Base-by-base conservation (phyloP, 2,329 filamentous ascomycete genomes). In the Venturia effusa region DNA sequence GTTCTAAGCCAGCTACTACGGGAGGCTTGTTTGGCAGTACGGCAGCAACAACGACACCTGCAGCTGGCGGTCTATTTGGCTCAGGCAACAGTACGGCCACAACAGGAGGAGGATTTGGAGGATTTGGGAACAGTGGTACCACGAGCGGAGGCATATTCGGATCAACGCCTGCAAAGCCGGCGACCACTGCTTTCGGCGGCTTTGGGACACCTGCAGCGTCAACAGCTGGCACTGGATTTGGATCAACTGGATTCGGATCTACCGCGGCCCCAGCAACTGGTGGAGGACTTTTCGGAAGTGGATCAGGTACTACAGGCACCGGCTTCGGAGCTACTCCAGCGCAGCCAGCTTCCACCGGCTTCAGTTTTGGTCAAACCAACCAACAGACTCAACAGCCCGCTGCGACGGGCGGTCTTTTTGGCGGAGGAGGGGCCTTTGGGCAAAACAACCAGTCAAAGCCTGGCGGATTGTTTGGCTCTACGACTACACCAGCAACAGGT, bases 381-480 rank as follows among this genome's bases (percentile, higher is more conserved):
- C 70, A 73, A 61, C 72, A 71, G 34, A 72, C 74, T 63, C 70
- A 71, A 61, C 74, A 80, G 66, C 77, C 78, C 15, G 69, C 72
- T 55, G 7, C 22, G 40, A 27, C 22, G 19, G 70, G 70, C 27
- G 70, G 72, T 17, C 67, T 75, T 3, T 75, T 76, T 40, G 74
- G 74, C 30, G 71, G 75, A 40, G 70, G 76, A 15, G 77, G 81
- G 1, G 73, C 85, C 3, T 86, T 86, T 64, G 83, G 83, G 70
- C 67, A 70, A 61, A 62, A 67, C 30, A 67, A 69, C 63, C 66
- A 70, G 65, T 62, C 64, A 55, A 66, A 67, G 71, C 32, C 67
- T 32, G 68, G 66, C 39, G 67, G 65, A 39, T 77, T 64, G 39
- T 66, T 66, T 30, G 59, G 63, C n/a, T 75, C 68, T 27, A 71